Evolutionary conservation across 2,329 filamentous ascomycete genomes (phyloP).

Genomic region (Cladophialophora bantiana): DNA sequence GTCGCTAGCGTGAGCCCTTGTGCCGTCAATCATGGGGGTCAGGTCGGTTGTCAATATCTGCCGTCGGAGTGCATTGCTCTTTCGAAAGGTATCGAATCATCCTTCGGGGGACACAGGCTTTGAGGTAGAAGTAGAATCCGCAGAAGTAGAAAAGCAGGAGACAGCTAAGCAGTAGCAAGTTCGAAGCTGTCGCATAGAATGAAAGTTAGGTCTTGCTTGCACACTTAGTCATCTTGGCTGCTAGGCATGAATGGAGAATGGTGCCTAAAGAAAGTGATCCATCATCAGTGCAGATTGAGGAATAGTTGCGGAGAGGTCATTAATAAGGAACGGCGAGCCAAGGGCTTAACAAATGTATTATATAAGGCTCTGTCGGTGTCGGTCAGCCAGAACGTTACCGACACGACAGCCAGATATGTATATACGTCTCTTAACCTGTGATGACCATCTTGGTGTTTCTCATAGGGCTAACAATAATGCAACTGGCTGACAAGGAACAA

Average conservation of each 20-base stretch:
- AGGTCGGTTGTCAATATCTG: not conserved
- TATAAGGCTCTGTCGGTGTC: not conserved
- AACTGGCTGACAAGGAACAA: not conserved
- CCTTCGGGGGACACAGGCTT: not conserved
- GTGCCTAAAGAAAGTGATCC: not conserved
- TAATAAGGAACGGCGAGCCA: not conserved
- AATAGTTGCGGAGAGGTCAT: not conserved
- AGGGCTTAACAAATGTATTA: not conserved
- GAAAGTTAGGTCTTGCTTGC: not conserved
- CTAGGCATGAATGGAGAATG: not conserved
- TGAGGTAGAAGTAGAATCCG: not conserved
- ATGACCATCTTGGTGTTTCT: not conserved
- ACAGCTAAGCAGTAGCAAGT: not conserved
- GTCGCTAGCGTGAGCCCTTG: not conserved
- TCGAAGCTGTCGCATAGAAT: not conserved
- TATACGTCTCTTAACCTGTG: not conserved
- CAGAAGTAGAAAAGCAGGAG: not conserved
- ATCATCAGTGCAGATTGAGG: not conserved
- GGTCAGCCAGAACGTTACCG: not conserved
- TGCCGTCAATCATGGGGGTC: not conserved
- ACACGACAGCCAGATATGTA: not conserved
- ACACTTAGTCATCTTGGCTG: not conserved
- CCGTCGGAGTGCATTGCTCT: not conserved
- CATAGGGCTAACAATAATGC: not conserved
- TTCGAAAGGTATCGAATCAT: not conserved